These are phyloP conservation scores for Allium sativum DNA, from an alignment of 106 monocot species.

Conservation along the genomic window DNA sequence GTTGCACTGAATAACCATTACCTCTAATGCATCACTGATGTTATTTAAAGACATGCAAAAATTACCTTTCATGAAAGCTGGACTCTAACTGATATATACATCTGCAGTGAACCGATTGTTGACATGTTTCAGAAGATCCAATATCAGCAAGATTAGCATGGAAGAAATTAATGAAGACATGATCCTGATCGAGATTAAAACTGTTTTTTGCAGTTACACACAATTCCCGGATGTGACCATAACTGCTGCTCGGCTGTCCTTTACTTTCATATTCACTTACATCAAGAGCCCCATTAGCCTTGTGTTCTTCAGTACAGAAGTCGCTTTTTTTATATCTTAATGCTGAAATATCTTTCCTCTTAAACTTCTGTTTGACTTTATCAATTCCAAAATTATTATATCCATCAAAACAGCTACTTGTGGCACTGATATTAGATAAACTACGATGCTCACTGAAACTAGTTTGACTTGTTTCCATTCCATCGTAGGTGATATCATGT, in stretches of 20 bases:
- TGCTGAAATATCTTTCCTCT: constrained; percentile 21
- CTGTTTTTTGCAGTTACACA: neutral
- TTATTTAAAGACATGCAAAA: neutral
- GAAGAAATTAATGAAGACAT: constrained; percentile 30
- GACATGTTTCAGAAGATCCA: constrained; percentile 39
- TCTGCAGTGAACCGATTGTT: constrained; percentile 33
- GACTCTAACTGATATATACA: constrained; percentile 36
- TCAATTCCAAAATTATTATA: constrained; percentile 4
- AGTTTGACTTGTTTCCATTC: neutral
- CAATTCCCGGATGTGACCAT: constrained; percentile 1
- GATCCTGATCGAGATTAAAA: constrained; percentile 12
- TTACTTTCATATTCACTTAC: constrained; percentile 7
- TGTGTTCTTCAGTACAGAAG: constrained; percentile 1
- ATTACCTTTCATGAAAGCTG: constrained; percentile 36
- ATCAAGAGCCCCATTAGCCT: constrained; percentile 22
- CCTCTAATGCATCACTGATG: no score
- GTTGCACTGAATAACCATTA: no score
- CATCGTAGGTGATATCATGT: constrained; percentile 4
- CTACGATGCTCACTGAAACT: constrained; percentile 10
- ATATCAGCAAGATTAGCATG: constrained; percentile 28
- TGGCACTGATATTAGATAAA: neutral
- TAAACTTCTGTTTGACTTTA: constrained; percentile 33
- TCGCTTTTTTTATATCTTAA: no score
- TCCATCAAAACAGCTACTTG: constrained; percentile 2
- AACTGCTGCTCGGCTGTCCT: constrained; percentile 7